Conservation (phyloP, 768 basidiomycete genomes). For the Pisolithus marmoratus region DNA sequence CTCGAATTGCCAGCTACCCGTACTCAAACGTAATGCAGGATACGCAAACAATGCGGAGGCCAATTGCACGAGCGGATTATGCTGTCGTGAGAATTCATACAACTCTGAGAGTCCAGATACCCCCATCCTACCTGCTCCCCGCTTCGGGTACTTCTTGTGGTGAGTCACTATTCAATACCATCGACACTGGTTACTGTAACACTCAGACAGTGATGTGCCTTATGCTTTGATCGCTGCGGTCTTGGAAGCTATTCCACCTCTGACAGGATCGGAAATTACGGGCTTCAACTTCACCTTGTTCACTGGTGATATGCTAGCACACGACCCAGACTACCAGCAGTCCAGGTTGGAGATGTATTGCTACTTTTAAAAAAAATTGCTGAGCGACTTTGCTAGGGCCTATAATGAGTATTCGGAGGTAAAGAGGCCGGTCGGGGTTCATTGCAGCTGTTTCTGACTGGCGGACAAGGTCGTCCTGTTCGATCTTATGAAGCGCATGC, state of each 20-base stretch:
- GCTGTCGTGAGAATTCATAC: slow-evolving; percentile 54
- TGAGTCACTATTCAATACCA: slow-evolving; percentile 13
- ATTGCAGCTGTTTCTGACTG: slow-evolving; percentile 4
- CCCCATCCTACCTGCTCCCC: slow-evolving; percentile 54
- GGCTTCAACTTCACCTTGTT: slow-evolving; percentile 64
- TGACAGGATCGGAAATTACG: slow-evolving; percentile 53
- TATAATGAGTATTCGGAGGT: slow-evolving; percentile 64
- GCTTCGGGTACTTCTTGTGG: slow-evolving; percentile 64
- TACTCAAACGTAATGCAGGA: slow-evolving; percentile 33
- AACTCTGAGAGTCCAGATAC: slow-evolving; percentile 46
- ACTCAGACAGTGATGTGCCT: slow-evolving; percentile 50
- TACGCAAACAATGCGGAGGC: slow-evolving; percentile 67
- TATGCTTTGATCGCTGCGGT: slow-evolving; percentile 53
- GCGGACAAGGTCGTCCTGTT: slow-evolving; percentile 50
- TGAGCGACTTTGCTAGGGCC: slow-evolving; percentile 31
- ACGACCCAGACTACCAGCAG: slow-evolving; percentile 61
- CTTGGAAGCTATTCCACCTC: slow-evolving; percentile 59
- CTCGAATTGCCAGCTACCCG: background rate
- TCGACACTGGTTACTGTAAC: background rate
- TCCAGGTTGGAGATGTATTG: slow-evolving; percentile 39
- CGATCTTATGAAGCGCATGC: slow-evolving; percentile 56
- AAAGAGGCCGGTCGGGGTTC: background rate
- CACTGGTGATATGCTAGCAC: slow-evolving; percentile 71
- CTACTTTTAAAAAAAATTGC: background rate
- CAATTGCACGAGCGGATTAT: slow-evolving; percentile 62